phyloP scores from a whole-genome alignment of 1,139 yeast genomes.

The Scheffersomyces parashehatae region DNA sequence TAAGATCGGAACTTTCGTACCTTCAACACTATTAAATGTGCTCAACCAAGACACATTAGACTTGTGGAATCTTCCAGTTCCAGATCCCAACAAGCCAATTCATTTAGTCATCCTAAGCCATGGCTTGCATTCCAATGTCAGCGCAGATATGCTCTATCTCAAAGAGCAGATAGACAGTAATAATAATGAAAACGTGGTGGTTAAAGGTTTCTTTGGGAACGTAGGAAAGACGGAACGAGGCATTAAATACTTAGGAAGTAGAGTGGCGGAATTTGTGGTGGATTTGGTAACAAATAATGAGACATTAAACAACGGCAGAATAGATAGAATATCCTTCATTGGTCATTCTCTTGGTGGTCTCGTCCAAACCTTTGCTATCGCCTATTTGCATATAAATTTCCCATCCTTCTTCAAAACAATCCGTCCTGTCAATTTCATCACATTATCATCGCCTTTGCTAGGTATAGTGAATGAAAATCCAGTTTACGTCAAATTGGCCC shows the following conservation, averaged over 20 bases:
- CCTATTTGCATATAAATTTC: constrained; percentile 68
- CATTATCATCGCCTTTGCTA: constrained; percentile 84
- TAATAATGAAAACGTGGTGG: constrained; percentile 60
- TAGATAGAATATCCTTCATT: constrained; percentile 73
- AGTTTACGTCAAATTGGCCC: constrained; percentile 75
- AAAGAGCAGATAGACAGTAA: constrained; percentile 73
- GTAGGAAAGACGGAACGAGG: constrained; percentile 92
- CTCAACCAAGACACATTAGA: constrained; percentile 62
- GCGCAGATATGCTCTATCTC: constrained; percentile 84
- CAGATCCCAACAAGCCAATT: constrained; percentile 48
- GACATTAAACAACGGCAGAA: constrained; percentile 30
- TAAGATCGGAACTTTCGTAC: constrained; percentile 30
- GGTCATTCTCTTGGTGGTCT: constrained; percentile 95
- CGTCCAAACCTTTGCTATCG: constrained; percentile 87
- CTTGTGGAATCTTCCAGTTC: constrained; percentile 65
- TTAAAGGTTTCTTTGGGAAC: constrained; percentile 81
- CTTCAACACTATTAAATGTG: constrained; percentile 33
- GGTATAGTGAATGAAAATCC: constrained; percentile 90
- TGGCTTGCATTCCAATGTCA: constrained; percentile 87
- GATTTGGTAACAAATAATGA: constrained; percentile 51
- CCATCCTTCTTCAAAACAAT: constrained; percentile 71
- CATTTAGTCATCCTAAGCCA: constrained; percentile 84
- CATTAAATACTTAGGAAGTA: constrained; percentile 77
- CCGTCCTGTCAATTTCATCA: constrained; percentile 76
- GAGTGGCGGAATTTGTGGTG: constrained; percentile 76